Evolutionary conservation across 257 asterid genomes (phyloP), one percentile per base, ranked within the genome.

Genomic region (Capsicum chinense): DNA sequence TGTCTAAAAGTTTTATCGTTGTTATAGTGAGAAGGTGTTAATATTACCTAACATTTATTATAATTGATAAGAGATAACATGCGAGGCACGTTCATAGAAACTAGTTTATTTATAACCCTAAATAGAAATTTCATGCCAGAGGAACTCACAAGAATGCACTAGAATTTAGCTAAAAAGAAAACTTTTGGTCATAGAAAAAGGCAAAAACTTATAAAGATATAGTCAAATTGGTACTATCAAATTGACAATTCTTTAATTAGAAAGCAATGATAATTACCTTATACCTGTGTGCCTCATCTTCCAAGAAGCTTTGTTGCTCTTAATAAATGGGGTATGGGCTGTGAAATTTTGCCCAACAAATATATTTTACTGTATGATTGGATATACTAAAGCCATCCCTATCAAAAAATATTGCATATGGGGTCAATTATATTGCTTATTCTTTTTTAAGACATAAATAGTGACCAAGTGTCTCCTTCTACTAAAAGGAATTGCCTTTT

Each of bases 291-390:
- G 81, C 63, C 63, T 26, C 63, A 76, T 52, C 48, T 26, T 76
- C 81, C n/a, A 76, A 14, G 81, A 76, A 76, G 60, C 63, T 21
- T 76, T 52, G 13, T 10, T 76, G 64, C 48, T 52, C 81, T 52
- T 76, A 76, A 76, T 68, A 68, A 68, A 8, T 76, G 81, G 64
- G 63, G 48, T 14, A 76, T 76, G 63, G 63, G 81, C 44, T 52
- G 60, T 76, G 48, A 52, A 76, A 52, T 76, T 76, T 76, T 76
- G 81, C 52, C 62, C 42, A 44, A 52, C 52, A 10, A 19, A 19
- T 39, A 19, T 5, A 19, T 9, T 15, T 11, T 10, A 5, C 5
- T n/a, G 52, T 76, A 26, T 52, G 21, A 52, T 52, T 52, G 81
- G 62, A 76, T 26, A 5, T 52, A 6, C 7, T 52, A 21, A 50